Evolutionary conservation across 225 moss, liverwort and hornwort species (phyloP).

Genomic region (Bryoerythrophyllum caledonicum): DNA sequence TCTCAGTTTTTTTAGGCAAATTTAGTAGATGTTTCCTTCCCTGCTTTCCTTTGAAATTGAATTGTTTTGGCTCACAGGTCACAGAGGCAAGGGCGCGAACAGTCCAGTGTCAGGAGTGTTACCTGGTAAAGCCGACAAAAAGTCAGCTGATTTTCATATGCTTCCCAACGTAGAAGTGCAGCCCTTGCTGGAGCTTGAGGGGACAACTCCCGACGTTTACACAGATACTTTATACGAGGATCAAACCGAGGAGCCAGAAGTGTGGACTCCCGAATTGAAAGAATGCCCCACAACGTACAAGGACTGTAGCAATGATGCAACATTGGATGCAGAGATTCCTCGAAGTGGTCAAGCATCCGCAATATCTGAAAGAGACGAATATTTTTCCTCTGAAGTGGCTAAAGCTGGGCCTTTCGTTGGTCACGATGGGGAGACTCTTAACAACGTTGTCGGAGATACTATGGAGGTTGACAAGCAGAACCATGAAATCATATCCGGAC

Average conservation of each 20-base stretch:
- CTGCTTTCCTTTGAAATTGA: conserved; percentile 25
- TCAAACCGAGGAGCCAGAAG: conserved; percentile 53
- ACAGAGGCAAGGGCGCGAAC: conserved; percentile 34
- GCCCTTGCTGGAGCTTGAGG: conserved; percentile 48
- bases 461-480: conserved; percentile 36
- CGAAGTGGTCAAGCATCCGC: conserved; percentile 42
- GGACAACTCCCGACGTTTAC: conserved; percentile 40
- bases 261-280: conserved; percentile 51
- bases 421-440: conserved; percentile 16
- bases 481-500: conserved; percentile 26
- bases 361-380: conserved; percentile 31
- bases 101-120: conserved; percentile 37
- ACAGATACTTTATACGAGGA: conserved; percentile 39
- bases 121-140: conserved; percentile 62
- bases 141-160: conserved; percentile 70
- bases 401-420: conserved; percentile 29
- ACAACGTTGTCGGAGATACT: conserved; percentile 24
- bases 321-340: conserved; percentile 43
- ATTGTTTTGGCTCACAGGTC: conserved; percentile 34
- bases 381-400: conserved; percentile 26
- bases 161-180: conserved; percentile 51
- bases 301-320: conserved; percentile 46
- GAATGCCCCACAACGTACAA: conserved; percentile 47
- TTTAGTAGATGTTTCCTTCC: neutral
- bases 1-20: conserved; percentile 3